phyloP scores from a whole-genome alignment of 2,329 filamentous ascomycete species.

The Tolypocladium ovalisporum region DNA sequence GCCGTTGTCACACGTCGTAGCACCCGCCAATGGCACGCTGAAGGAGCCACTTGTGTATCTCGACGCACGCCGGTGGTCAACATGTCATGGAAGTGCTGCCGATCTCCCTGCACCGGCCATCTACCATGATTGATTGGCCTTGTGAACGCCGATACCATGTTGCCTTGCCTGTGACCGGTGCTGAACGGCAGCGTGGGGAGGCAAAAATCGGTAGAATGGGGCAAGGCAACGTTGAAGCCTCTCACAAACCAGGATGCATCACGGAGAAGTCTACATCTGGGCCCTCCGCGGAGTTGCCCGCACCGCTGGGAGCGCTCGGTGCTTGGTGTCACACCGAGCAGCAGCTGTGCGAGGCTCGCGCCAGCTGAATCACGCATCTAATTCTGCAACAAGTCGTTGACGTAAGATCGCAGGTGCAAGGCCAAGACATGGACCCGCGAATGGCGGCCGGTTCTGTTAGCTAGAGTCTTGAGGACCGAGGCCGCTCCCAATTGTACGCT shows the following conservation, averaged over 20 bases:
- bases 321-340: not conserved
- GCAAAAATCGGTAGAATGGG: not conserved
- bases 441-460: not conserved
- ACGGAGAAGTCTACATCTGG: not conserved
- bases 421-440: not conserved
- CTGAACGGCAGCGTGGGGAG: not conserved
- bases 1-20: not conserved
- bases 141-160: not conserved
- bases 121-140: not conserved
- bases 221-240: not conserved
- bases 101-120: too few species aligned
- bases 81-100: too few species aligned
- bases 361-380: not conserved
- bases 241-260: not conserved
- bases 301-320: not conserved
- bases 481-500: not conserved
- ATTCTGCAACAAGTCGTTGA: not conserved
- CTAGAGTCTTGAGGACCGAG: not conserved
- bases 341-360: not conserved
- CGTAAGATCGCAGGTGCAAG: not conserved
- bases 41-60: not conserved
- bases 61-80: not conserved
- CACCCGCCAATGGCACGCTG: not conserved
- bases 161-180: not conserved
- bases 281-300: not conserved